These are phyloP conservation scores for Paracorniculantispora psalliotae DNA, from an alignment of 2,329 filamentous ascomycete genomes.

Conservation along the genomic window DNA sequence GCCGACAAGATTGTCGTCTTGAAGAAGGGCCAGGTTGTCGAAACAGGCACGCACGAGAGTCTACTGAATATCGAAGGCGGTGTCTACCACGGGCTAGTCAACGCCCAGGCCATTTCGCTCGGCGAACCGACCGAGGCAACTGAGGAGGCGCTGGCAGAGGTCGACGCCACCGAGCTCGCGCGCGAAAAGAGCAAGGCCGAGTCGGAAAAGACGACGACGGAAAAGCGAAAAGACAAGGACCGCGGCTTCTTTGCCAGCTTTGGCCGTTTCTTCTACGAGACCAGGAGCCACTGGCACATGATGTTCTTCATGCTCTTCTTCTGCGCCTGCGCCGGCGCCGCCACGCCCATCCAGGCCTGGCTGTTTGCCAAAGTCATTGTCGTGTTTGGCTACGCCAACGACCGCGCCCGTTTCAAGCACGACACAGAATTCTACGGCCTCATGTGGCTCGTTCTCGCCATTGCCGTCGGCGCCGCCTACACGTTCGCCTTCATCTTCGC, in stretches of 20 bases:
- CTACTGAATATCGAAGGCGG: conserved; percentile 57
- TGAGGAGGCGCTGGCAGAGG: conserved; percentile 35
- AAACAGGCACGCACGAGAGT: conserved; percentile 70
- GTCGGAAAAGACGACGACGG: conserved; percentile 31
- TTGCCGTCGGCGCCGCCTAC: conserved; percentile 48
- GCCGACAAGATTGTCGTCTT: conserved; percentile 77
- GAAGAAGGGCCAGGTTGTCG: conserved; percentile 63
- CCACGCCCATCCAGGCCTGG: conserved; percentile 47
- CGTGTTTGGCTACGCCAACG: conserved; percentile 38
- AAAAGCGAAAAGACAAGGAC: conserved; percentile 28
- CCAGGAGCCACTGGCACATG: conserved; percentile 44
- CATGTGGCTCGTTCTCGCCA: conserved; percentile 59
- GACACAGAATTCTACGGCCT: conserved; percentile 57
- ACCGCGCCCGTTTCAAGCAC: conserved; percentile 29
- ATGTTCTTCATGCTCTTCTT: conserved; percentile 50
- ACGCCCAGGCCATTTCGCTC: conserved; percentile 55
- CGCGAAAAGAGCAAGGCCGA: conserved; percentile 40
- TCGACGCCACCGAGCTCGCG: conserved; percentile 37
- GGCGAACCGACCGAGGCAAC: conserved; percentile 42
- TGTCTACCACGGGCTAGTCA: conserved; percentile 63
- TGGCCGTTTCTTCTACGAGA: conserved; percentile 52
- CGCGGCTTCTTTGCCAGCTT: conserved; percentile 55
- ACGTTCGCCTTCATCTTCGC: conserved; percentile 35
- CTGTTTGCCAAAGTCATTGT: conserved; percentile 51
- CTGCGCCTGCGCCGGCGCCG: conserved; percentile 38